phyloP scores from a whole-genome alignment of 2,329 filamentous ascomycete species.

The Lasiodiplodia hormozganensis region DNA sequence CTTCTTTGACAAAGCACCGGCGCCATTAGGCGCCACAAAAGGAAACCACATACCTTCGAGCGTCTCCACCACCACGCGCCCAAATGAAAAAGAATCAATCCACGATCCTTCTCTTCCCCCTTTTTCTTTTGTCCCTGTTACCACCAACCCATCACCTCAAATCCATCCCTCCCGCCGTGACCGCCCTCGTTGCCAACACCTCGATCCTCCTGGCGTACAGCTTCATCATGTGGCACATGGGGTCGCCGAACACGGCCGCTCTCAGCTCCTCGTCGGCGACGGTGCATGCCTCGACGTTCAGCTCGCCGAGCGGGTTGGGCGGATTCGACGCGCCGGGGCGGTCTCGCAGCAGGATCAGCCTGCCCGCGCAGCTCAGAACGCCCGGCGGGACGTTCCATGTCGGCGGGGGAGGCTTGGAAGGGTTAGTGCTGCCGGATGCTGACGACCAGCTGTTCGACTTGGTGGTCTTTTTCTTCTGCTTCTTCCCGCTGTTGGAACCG shows the following conservation, averaged over 20 bases:
- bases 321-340: constrained; percentile 32
- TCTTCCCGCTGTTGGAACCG: constrained; percentile 16
- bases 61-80: too few relatives aligned
- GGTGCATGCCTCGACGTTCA: constrained; percentile 68
- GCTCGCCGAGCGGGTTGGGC: constrained; percentile 1
- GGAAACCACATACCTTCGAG: too few relatives aligned
- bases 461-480: constrained; percentile 28
- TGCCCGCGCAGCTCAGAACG: constrained; percentile 73
- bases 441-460: constrained; percentile 32
- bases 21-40: too few relatives aligned
- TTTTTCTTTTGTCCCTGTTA: too few relatives aligned
- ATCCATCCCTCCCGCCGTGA: constrained; percentile 55
- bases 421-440: constrained; percentile 15
- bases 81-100: too few relatives aligned
- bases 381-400: constrained; percentile 70
- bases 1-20: too few relatives aligned
- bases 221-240: constrained; percentile 79
- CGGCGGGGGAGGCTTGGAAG: constrained; percentile 38
- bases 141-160: not conserved
- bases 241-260: constrained; percentile 80
- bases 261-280: constrained; percentile 72
- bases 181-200: constrained; percentile 71
- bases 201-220: constrained; percentile 78
- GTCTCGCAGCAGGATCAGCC: constrained; percentile 67
- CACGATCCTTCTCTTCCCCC: too few relatives aligned